These are phyloP conservation scores for Dactylorhiza incarnata DNA, from an alignment of 106 monocot genomes.

Conservation along the genomic window DNA sequence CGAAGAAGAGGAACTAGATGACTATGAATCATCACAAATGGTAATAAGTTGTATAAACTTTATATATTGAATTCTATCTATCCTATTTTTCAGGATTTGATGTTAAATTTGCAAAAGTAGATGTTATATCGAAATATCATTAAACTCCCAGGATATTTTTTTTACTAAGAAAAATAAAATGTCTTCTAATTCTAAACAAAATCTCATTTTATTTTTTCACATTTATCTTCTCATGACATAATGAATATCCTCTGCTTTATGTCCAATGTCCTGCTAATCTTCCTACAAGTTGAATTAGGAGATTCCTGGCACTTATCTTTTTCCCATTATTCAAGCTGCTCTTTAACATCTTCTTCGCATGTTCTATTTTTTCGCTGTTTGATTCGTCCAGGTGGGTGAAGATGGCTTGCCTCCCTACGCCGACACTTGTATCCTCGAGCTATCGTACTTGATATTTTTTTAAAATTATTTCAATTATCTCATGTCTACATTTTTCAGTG, in stretches of 20 bases:
- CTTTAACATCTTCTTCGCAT: not conserved
- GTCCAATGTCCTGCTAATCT: not conserved
- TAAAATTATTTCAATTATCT: not conserved
- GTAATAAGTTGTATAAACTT: constrained; percentile 10
- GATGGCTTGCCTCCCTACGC: not conserved
- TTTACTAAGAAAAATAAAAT: not conserved
- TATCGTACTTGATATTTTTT: not conserved
- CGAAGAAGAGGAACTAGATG: constrained; percentile 32
- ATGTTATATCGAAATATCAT: not conserved
- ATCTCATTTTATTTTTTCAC: too few species aligned
- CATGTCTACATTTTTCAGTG: not conserved
- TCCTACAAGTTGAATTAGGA: not conserved
- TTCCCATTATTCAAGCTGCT: not conserved
- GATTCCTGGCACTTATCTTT: too few species aligned
- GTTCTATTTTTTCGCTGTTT: not conserved
- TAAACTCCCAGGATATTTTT: not conserved
- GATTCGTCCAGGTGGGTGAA: not conserved
- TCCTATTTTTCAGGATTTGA: too few species aligned
- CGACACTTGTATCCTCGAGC: constrained; percentile 1
- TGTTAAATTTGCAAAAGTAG: too few species aligned
- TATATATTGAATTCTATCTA: too few species aligned
- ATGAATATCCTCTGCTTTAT: too few species aligned
- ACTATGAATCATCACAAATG: constrained; percentile 27
- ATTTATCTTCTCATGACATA: too few species aligned
- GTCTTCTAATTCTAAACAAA: too few species aligned